Conservation (phyloP, 352 stramenopile species). For the Phytopythium mirpurense region DNA sequence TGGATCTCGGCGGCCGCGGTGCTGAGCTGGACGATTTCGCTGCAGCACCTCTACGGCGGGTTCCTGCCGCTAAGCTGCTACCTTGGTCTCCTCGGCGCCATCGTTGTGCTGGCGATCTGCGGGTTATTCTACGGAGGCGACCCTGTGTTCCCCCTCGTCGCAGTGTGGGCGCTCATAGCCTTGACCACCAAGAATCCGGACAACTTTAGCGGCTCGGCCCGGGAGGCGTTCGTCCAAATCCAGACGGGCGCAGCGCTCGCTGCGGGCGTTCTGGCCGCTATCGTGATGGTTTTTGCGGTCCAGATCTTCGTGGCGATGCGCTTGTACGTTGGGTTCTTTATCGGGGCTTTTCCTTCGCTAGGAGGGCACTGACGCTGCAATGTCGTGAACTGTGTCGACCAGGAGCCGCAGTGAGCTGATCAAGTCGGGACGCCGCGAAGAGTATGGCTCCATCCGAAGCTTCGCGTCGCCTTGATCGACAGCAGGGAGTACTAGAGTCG, state of each 20-base stretch:
- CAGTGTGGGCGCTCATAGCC: slow-evolving; percentile 40
- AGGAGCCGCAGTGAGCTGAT: background rate
- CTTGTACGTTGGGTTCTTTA: slow-evolving; percentile 24
- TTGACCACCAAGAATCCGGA: slow-evolving; percentile 37
- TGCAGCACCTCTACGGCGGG: slow-evolving; percentile 30
- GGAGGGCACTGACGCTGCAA: background rate
- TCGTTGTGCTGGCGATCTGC: slow-evolving; percentile 35
- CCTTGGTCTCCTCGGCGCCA: slow-evolving; percentile 33
- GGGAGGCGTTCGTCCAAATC: slow-evolving; percentile 29
- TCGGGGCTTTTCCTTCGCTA: too few species aligned
- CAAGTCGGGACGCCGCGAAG: slow-evolving; percentile 10
- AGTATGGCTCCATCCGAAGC: slow-evolving; percentile 23
- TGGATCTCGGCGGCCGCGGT: slow-evolving; percentile 50
- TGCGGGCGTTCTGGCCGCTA: slow-evolving; percentile 20
- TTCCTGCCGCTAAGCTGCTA: slow-evolving; percentile 37
- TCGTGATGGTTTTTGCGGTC: slow-evolving; percentile 25
- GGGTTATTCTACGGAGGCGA: slow-evolving; percentile 47
- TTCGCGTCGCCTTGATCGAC: slow-evolving; percentile 12
- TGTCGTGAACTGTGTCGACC: background rate
- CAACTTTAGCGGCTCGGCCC: slow-evolving; percentile 12
- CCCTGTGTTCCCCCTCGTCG: slow-evolving; percentile 46
- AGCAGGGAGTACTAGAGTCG: too few species aligned
- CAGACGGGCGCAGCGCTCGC: slow-evolving; percentile 37
- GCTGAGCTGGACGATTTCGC: slow-evolving; percentile 49
- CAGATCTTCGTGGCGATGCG: slow-evolving; percentile 19